Base-by-base conservation (phyloP, 306 rosid species). In the Citrullus amarus region DNA sequence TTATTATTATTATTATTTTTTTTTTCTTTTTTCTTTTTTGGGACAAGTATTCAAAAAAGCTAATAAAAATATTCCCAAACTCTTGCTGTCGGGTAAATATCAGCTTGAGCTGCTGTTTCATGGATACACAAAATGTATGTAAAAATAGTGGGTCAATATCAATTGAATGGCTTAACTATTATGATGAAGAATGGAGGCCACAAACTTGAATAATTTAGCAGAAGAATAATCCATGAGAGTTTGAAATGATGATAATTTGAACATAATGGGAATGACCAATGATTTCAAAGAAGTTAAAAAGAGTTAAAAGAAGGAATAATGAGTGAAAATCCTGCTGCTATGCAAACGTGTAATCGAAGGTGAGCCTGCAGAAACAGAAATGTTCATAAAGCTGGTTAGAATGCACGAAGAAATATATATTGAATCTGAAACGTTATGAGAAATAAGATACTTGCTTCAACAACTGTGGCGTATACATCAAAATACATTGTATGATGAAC, bases 301-400 rank as follows among this genome's bases (percentile, higher is more conserved):
- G 5, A 38, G 17, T n/a, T n/a, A 15, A 28, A 28, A 25, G 9
- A 38, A 78, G 36, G 4, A 25, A 25, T 51, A 78, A 28, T 18
- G 36, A 75, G n/a, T 13, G 55, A 62, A 28, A 46, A 43, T 43
- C 28, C 72, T 60, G 22, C 20, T n/a, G 48, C 80, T 61, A 43
- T 46, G 14, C 22, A 43, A 53, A 78, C 6, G 80, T 60, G 73
- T 43, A 77, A 51, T 53, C 50, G 63, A 39, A 30, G 59, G 32
- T 18, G 70, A 80, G 79, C 87, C 93, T 90, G 98, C 86, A 78
- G 83, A 86, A 50, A 84, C 61, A 84, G 10, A 56, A 16, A 58
- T 28, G 55, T 59, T 25, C 11, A 30, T 44, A 61, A 16, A 32
- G 3, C 7, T 17, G 32, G 56, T 41, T 14, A 32, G 11, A 44